A percentile compares a stretch with the other conserved stretches of the same genome.
Evolutionary conservation across 164 flowering plant genomes (phyloP).

Genomic region (Berberis vulgaris): DNA sequence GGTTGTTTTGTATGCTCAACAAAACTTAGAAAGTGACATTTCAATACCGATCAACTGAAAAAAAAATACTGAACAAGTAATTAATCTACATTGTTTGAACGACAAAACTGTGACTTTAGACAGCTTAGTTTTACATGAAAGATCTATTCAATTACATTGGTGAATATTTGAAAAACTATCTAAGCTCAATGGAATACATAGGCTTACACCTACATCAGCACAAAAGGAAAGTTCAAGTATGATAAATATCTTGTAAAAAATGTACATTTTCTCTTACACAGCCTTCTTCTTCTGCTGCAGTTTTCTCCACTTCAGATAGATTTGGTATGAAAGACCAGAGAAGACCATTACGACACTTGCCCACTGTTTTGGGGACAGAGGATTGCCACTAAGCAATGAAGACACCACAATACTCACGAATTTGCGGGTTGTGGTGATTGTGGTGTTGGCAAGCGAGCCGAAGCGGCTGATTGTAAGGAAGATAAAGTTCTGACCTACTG

Average conservation of each 20-base stretch:
- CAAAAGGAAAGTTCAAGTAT: background rate
- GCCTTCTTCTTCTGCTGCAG: conserved; percentile 66
- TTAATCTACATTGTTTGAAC: too few species aligned
- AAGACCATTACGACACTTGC: conserved; percentile 85
- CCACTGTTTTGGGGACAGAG: conserved; percentile 90
- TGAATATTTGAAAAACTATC: background rate
- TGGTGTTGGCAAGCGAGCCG: conserved; percentile 93
- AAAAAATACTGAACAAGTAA: too few species aligned
- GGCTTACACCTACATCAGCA: conserved; percentile 9
- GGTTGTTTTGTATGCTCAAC: too few species aligned
- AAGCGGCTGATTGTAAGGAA: conserved; percentile 89
- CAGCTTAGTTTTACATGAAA: background rate
- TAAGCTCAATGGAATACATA: conserved; percentile 4
- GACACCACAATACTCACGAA: conserved; percentile 97
- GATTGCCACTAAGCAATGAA: conserved; percentile 86
- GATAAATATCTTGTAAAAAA: conserved; percentile 6
- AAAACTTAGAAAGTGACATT: too few species aligned
- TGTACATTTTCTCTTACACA: conserved; percentile 19
- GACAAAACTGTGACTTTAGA: conserved; percentile 7
- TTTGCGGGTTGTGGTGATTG: conserved; percentile 96
- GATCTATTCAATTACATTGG: conserved; percentile 8
- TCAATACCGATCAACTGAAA: too few species aligned
- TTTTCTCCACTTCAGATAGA: conserved; percentile 88
- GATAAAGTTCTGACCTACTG: conserved; percentile 97
- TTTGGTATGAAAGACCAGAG: conserved; percentile 88